Conservation (phyloP, 2,329 filamentous ascomycete genomes). For the Zymoseptoria pseudotritici region DNA sequence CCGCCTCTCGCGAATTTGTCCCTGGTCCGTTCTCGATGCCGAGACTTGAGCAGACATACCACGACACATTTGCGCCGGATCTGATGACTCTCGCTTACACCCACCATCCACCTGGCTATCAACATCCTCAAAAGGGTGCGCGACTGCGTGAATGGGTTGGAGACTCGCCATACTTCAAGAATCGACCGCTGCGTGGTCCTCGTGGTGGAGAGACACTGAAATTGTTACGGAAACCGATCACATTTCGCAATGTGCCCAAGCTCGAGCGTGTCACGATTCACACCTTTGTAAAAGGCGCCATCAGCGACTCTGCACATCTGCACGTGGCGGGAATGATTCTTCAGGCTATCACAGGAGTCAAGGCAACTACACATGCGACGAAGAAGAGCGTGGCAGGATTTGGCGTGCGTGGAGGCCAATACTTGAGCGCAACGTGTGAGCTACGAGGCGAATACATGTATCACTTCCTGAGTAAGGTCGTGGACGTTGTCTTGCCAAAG, state of each 20-base stretch:
- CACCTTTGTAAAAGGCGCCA: slow-evolving; percentile 60
- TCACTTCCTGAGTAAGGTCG: slow-evolving; percentile 82
- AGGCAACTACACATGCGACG: slow-evolving; percentile 61
- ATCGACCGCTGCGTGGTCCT: slow-evolving; percentile 75
- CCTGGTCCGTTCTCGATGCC: slow-evolving; percentile 87
- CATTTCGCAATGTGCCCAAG: slow-evolving; percentile 77
- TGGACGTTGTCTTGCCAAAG: slow-evolving; percentile 83
- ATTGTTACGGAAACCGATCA: slow-evolving; percentile 59
- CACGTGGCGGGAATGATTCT: slow-evolving; percentile 77
- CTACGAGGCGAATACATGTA: slow-evolving; percentile 74
- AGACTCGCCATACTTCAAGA: slow-evolving; percentile 89
- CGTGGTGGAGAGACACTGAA: slow-evolving; percentile 67
- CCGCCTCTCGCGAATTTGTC: slow-evolving; percentile 76
- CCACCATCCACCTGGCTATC: slow-evolving; percentile 73
- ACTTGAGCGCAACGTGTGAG: slow-evolving; percentile 68
- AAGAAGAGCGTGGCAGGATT: slow-evolving; percentile 67
- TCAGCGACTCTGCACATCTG: slow-evolving; percentile 64
- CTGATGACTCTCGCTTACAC: slow-evolving; percentile 82
- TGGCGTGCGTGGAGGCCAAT: slow-evolving; percentile 62
- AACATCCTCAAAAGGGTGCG: slow-evolving; percentile 49
- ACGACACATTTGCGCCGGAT: slow-evolving; percentile 78
- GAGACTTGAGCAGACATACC: slow-evolving; percentile 82
- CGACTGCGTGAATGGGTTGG: slow-evolving; percentile 80
- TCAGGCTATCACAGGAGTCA: slow-evolving; percentile 75
- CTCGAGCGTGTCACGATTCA: slow-evolving; percentile 76